Percentiles rank a stretch among this genome's conserved stretches.
phyloP scores from a whole-genome alignment of 768 basidiomycete genomes.

The Crucibulum laeve region DNA sequence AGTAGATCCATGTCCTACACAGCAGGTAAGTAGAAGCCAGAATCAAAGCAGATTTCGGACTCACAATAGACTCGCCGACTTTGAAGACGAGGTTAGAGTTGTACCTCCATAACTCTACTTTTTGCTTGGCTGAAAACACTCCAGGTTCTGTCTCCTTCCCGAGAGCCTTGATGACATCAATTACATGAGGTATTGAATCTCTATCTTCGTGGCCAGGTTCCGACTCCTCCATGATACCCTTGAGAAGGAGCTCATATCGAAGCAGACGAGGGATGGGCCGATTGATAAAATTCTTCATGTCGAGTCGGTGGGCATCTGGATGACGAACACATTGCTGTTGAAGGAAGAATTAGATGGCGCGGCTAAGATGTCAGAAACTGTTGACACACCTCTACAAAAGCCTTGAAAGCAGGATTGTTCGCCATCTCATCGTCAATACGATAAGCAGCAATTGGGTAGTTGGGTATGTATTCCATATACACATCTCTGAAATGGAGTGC shows the following conservation, averaged over 20 bases:
- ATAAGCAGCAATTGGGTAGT: conserved; percentile 89
- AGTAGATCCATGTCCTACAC: conserved; percentile 82
- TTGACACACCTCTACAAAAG: conserved; percentile 70
- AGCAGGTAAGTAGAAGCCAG: background rate
- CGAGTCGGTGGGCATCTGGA: conserved; percentile 74
- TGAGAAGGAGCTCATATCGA: conserved; percentile 84
- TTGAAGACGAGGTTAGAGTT: conserved; percentile 79
- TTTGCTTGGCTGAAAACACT: conserved; percentile 78
- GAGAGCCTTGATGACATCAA: conserved; percentile 82
- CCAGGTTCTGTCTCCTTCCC: conserved; percentile 88
- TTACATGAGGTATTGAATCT: conserved; percentile 76
- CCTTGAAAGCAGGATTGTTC: conserved; percentile 74
- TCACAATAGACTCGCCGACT: conserved; percentile 63
- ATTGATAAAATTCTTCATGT: conserved; percentile 92
- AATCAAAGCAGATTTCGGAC: conserved; percentile 9
- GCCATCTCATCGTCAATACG: conserved; percentile 85
- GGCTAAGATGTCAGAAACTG: background rate
- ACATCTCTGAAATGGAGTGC: conserved; percentile 90
- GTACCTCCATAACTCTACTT: conserved; percentile 87
- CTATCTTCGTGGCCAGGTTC: conserved; percentile 75
- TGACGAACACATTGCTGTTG: conserved; percentile 49
- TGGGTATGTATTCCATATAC: conserved; percentile 91
- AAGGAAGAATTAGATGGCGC: conserved; percentile 15
- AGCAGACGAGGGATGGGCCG: conserved; percentile 87
- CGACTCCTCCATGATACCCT: conserved; percentile 74